Percentiles rank a stretch among this genome's conserved stretches.
Evolutionary conservation across 352 stramenopile genomes (phyloP).

Genomic region (Globisporangium ultimum): DNA sequence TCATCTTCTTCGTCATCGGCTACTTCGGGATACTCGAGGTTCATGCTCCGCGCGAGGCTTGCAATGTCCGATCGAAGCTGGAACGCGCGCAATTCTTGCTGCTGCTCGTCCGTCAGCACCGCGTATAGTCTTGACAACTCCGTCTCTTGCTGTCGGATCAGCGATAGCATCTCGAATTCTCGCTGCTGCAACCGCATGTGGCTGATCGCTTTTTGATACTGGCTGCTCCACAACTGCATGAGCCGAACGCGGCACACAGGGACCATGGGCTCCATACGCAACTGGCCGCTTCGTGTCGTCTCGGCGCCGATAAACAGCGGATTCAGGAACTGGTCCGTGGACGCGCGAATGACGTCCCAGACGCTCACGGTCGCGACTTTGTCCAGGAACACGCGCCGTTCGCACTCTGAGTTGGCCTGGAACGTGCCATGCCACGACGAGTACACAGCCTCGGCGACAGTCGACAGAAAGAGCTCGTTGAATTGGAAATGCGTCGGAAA

Average conservation of each 20-base stretch:
- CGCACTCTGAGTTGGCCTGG: conserved; percentile 85
- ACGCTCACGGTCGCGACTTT: conserved; percentile 75
- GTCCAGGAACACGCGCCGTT: conserved; percentile 59
- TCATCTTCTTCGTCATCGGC: conserved; percentile 13
- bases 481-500: conserved; percentile 99
- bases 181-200: conserved; percentile 86
- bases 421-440: conserved; percentile 95
- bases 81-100: conserved; percentile 53
- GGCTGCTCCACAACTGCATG: conserved; percentile 84
- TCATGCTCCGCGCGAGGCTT: conserved; percentile 68
- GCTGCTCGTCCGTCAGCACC: conserved; percentile 54
- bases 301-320: conserved; percentile 66
- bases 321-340: conserved; percentile 80
- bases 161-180: conserved; percentile 78
- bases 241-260: conserved; percentile 81
- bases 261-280: conserved; percentile 66
- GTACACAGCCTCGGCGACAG: conserved; percentile 96
- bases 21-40: conserved; percentile 48
- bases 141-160: conserved; percentile 81
- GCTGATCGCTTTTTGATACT: conserved; percentile 87
- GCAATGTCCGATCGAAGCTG: conserved; percentile 74
- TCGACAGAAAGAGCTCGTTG: conserved; percentile 92
- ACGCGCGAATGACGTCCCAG: conserved; percentile 82
- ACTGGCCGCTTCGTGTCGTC: conserved; percentile 8
- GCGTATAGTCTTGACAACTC: conserved; percentile 68